Conservation (phyloP, 1,139 yeast species). For the Scheffersomyces lignicola region DNA sequence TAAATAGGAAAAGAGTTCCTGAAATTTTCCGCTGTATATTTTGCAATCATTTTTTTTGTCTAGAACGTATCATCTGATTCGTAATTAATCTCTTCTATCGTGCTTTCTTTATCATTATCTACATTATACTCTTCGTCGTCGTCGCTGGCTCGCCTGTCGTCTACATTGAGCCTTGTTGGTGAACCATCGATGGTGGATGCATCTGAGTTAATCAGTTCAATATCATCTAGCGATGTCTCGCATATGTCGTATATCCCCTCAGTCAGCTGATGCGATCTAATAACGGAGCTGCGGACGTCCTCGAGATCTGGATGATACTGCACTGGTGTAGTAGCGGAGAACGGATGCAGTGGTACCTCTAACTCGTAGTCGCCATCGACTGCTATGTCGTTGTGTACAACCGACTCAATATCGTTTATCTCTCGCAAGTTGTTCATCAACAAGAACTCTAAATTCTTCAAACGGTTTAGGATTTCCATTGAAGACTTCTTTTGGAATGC, state of each 20-base stretch:
- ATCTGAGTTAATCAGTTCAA: slow-evolving; percentile 20
- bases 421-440: slow-evolving; percentile 5
- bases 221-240: slow-evolving; percentile 21
- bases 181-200: background rate
- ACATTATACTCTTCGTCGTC: slow-evolving; percentile 10
- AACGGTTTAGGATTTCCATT: slow-evolving; percentile 10
- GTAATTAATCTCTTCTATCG: slow-evolving; percentile 11
- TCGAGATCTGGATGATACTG: background rate
- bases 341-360: background rate
- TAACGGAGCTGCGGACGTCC: slow-evolving; percentile 1
- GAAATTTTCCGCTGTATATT: background rate
- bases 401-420: slow-evolving; percentile 2
- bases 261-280: background rate
- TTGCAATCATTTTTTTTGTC: slow-evolving; percentile 2
- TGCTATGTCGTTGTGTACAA: slow-evolving; percentile 1
- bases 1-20: slow-evolving; percentile 3
- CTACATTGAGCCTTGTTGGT: background rate
- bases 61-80: slow-evolving; percentile 18
- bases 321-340: background rate
- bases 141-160: slow-evolving; percentile 7
- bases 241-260: slow-evolving; percentile 20
- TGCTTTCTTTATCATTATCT: slow-evolving; percentile 10
- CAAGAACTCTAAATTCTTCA: slow-evolving; percentile 9
- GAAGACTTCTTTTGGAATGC: slow-evolving; percentile 2
- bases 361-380: slow-evolving; percentile 1